Evolutionary conservation across 176 grass and related monocot species (phyloP).

Genomic region (Cenchrus fungigraminus): DNA sequence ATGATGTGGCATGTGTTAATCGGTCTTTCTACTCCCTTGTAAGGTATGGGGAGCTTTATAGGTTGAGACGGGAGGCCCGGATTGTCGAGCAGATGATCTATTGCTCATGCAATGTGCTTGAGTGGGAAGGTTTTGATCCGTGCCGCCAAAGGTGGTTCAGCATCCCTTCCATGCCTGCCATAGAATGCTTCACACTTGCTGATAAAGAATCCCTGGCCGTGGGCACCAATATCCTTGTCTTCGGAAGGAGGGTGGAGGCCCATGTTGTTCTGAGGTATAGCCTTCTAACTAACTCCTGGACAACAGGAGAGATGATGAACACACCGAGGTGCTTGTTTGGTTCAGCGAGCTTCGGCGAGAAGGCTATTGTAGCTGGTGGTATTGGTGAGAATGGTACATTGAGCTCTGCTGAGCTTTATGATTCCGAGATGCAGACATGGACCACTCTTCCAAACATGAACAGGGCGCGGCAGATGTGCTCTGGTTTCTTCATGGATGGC

Average conservation of each 20-base stretch:
- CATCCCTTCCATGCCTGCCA: constrained; percentile 45
- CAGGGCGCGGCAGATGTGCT: constrained; percentile 55
- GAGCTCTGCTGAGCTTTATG: constrained; percentile 58
- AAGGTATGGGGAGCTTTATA: constrained; percentile 48
- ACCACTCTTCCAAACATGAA: constrained; percentile 59
- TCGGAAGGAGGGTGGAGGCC: constrained; percentile 46
- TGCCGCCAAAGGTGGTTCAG: constrained; percentile 47
- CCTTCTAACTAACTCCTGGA: constrained; percentile 58
- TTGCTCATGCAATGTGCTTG: constrained; percentile 54
- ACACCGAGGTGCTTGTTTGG: constrained; percentile 60
- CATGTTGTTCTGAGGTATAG: constrained; percentile 57
- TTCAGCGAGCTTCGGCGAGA: constrained; percentile 47
- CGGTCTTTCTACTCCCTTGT: constrained; percentile 42
- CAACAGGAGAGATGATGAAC: constrained; percentile 49
- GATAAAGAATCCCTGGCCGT: constrained; percentile 64
- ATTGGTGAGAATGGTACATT: constrained; percentile 40
- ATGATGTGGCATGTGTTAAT: constrained; percentile 30
- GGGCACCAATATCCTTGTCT: constrained; percentile 57
- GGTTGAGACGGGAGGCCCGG: constrained; percentile 30
- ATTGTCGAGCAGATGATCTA: constrained; percentile 58
- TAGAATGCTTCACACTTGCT: constrained; percentile 50
- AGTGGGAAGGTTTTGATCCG: constrained; percentile 59
- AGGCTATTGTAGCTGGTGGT: constrained; percentile 57
- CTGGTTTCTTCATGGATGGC: constrained; percentile 61
- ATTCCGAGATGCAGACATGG: constrained; percentile 55